Evolutionary conservation across 441 rosid species (phyloP).

Genomic region (Theobroma grandiflorum): DNA sequence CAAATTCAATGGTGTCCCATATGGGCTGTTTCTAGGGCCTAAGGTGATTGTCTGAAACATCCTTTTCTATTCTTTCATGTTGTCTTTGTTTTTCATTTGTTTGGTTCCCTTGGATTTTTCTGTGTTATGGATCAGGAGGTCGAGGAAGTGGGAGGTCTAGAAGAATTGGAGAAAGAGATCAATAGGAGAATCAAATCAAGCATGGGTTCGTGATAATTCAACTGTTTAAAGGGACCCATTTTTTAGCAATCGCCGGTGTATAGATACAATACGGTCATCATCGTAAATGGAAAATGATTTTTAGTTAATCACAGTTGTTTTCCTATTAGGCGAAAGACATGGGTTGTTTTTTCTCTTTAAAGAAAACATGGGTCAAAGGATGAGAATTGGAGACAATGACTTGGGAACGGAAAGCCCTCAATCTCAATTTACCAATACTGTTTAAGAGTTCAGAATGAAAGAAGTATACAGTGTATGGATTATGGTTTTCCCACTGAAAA

Average conservation of each 20-base stretch:
- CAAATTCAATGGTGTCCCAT: conserved; percentile 88
- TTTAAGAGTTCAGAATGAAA: not conserved
- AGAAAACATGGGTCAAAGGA: not conserved
- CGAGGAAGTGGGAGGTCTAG: conserved; percentile 85
- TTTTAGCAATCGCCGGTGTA: conserved; percentile 21
- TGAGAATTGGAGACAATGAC: not conserved
- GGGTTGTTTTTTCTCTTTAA: not conserved
- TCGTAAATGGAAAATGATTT: conserved; percentile 14
- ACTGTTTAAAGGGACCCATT: conserved; percentile 18
- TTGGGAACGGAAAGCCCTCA: not conserved
- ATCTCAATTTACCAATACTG: not conserved
- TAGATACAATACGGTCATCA: not conserved
- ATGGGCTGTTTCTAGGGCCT: conserved; percentile 93
- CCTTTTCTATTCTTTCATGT: not conserved
- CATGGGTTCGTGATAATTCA: conserved; percentile 30
- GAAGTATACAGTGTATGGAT: not conserved
- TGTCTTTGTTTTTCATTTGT: not conserved
- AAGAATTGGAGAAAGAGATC: conserved; percentile 85
- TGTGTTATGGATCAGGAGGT: conserved; percentile 60
- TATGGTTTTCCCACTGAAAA: not conserved
- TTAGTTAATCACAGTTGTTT: conserved; percentile 1
- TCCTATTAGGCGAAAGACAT: not conserved
- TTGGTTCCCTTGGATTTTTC: not conserved
- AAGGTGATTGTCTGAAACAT: conserved; percentile 48
- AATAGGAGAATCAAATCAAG: conserved; percentile 58